Conservation (phyloP, 1,139 yeast genomes). For the Meyerozyma sp. region DNA sequence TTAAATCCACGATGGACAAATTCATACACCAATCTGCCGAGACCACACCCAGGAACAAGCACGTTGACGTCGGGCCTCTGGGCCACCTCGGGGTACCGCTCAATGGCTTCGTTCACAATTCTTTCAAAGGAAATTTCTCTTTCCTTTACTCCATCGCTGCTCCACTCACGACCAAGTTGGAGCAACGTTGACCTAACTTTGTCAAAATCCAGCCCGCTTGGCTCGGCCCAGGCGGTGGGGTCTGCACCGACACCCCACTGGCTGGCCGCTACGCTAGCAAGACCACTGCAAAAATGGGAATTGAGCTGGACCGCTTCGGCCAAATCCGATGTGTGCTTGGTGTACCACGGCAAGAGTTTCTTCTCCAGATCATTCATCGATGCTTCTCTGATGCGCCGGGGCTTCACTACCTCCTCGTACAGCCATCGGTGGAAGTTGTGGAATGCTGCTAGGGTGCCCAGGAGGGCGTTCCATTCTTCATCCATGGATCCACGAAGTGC, state of each 20-base stretch:
- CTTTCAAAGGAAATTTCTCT: conserved; percentile 41
- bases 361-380: conserved; percentile 37
- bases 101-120: conserved; percentile 41
- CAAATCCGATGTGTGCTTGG: conserved; percentile 38
- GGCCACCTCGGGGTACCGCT: conserved; percentile 34
- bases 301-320: conserved; percentile 46
- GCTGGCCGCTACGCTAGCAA: conserved; percentile 44
- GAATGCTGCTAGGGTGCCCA: conserved; percentile 35
- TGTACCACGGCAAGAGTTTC: conserved; percentile 48
- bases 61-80: conserved; percentile 39
- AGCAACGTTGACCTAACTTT: conserved; percentile 58
- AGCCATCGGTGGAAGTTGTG: conserved; percentile 32
- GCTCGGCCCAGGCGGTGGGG: conserved; percentile 41
- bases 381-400: conserved; percentile 24
- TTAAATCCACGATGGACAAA: conserved; percentile 61
- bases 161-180: conserved; percentile 77
- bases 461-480: conserved; percentile 35
- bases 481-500: conserved; percentile 7
- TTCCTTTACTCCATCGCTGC: conserved; percentile 53
- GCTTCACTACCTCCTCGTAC: conserved; percentile 28
- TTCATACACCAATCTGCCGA: conserved; percentile 75
- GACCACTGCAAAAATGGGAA: conserved; percentile 37
- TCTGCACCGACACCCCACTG: conserved; percentile 50
- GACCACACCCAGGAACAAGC: conserved; percentile 79
- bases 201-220: conserved; percentile 45